phyloP scores from a whole-genome alignment of 345 rosid species.

The Crucihimalaya himalaica region DNA sequence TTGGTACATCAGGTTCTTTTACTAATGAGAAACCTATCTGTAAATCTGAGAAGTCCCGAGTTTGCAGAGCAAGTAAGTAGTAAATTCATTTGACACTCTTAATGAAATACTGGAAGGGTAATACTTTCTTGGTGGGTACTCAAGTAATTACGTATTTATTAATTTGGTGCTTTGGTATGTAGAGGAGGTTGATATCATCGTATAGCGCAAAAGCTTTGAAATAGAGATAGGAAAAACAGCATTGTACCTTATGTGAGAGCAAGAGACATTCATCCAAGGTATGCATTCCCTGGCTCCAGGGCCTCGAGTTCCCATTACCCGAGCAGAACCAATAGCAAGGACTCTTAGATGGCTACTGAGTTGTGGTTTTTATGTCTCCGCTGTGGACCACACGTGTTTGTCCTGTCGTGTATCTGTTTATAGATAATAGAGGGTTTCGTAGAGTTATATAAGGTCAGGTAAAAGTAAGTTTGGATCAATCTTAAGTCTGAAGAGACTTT shows the following conservation, averaged over 20 bases:
- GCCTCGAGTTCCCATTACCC: background rate
- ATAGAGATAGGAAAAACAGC: conserved; percentile 3
- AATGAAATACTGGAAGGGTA: background rate
- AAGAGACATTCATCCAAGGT: conserved; percentile 5
- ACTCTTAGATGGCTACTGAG: conserved; percentile 17
- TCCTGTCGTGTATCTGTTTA: background rate
- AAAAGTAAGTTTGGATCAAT: conserved; percentile 9
- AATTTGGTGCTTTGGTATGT: conserved; percentile 24
- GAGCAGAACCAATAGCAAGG: conserved; percentile 1
- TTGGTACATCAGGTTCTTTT: conserved; percentile 54
- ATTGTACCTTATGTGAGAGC: conserved; percentile 4
- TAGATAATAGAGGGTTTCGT: conserved; percentile 26
- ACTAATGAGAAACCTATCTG: conserved; percentile 79
- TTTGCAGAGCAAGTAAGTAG: conserved; percentile 78
- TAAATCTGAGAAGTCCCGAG: conserved; percentile 73
- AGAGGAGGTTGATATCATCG: conserved; percentile 40
- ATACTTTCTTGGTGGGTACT: conserved; percentile 3
- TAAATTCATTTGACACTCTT: background rate
- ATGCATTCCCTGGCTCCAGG: background rate
- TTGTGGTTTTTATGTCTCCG: conserved; percentile 4
- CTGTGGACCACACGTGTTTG: background rate
- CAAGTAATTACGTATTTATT: background rate
- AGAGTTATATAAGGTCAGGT: background rate
- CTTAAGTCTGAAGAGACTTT: background rate
- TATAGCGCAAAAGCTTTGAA: conserved; percentile 32